A percentile compares a stretch with the other conserved stretches of the same genome.
Conservation (phyloP, 495 filamentous ascomycete genomes). For the Hypoxylon rickii region DNA sequence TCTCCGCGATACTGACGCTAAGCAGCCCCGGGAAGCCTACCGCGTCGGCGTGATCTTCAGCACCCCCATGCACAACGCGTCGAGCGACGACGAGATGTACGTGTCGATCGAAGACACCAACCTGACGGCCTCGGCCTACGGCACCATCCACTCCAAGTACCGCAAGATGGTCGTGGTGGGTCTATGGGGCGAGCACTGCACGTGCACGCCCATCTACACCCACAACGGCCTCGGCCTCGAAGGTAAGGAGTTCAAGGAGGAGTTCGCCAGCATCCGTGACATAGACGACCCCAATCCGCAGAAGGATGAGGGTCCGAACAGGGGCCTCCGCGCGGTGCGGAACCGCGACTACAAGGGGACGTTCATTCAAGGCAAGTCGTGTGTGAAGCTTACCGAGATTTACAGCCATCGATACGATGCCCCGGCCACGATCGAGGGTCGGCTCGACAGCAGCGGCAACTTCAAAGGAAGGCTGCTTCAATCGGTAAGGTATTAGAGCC, state of each 20-base stretch:
- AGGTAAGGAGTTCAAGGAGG: slow-evolving; percentile 10
- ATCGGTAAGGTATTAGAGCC: background rate
- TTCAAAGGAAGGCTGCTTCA: slow-evolving; percentile 9
- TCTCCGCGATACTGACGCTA: slow-evolving; percentile 17
- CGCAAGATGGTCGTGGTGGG: slow-evolving; percentile 33
- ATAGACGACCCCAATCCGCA: background rate
- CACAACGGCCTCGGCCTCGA: slow-evolving; percentile 31
- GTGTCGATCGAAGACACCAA: slow-evolving; percentile 19
- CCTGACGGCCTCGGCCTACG: slow-evolving; percentile 29
- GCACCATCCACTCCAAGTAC: slow-evolving; percentile 26
- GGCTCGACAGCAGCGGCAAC: background rate
- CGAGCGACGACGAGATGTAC: slow-evolving; percentile 13
- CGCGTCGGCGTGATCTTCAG: slow-evolving; percentile 23
- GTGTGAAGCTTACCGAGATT: slow-evolving; percentile 27
- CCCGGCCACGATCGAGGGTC: slow-evolving; percentile 33
- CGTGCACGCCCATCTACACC: slow-evolving; percentile 32
- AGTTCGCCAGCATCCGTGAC: slow-evolving; percentile 35
- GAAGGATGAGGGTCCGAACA: slow-evolving; percentile 21
- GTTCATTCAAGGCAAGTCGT: slow-evolving; percentile 24
- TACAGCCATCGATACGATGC: slow-evolving; percentile 25
- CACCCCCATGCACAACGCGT: slow-evolving; percentile 16
- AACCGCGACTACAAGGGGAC: background rate
- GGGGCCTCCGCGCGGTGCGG: slow-evolving; percentile 1
- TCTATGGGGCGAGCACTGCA: slow-evolving; percentile 21
- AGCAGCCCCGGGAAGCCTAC: slow-evolving; percentile 6